Evolutionary conservation across 2,329 filamentous ascomycete genomes (phyloP).

Genomic region (Aspergillus persii): DNA sequence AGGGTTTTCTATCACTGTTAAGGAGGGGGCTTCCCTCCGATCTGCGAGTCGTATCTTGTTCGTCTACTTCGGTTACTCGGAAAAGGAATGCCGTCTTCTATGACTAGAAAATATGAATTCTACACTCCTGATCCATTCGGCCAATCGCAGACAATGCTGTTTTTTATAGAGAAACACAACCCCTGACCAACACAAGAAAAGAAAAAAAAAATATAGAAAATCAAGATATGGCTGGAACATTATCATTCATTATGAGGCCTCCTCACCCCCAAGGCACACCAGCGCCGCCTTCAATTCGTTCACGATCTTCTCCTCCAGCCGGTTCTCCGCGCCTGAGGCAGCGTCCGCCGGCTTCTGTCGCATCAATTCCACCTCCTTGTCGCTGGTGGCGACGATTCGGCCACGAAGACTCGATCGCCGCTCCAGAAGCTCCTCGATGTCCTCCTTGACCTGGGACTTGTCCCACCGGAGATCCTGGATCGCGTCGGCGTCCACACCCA

Average conservation of each 20-base stretch:
- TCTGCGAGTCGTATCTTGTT: neutral
- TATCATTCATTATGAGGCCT: constrained; percentile 28
- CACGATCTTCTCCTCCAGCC: constrained; percentile 74
- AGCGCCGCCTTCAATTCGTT: constrained; percentile 61
- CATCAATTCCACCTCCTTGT: constrained; percentile 66
- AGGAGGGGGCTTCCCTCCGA: neutral
- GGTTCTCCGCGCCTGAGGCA: constrained; percentile 55
- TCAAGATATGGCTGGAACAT: neutral
- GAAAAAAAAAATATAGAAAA: neutral
- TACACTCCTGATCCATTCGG: neutral
- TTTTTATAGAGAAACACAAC: neutral
- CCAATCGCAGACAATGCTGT: neutral
- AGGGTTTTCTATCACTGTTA: neutral
- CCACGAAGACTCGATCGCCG: constrained; percentile 68
- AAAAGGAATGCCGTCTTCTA: no score
- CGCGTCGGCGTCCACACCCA: constrained; percentile 57
- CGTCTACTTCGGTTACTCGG: no score
- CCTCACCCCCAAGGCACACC: constrained; percentile 41
- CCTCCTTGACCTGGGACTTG: constrained; percentile 67
- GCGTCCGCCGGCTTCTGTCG: constrained; percentile 42
- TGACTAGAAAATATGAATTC: neutral
- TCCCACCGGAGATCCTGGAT: constrained; percentile 77
- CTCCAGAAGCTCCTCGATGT: constrained; percentile 77
- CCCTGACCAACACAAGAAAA: neutral
- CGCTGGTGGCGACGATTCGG: constrained; percentile 69